Evolutionary conservation across 805 yeast species (phyloP).

Genomic region (Cephaloascus albidus): DNA sequence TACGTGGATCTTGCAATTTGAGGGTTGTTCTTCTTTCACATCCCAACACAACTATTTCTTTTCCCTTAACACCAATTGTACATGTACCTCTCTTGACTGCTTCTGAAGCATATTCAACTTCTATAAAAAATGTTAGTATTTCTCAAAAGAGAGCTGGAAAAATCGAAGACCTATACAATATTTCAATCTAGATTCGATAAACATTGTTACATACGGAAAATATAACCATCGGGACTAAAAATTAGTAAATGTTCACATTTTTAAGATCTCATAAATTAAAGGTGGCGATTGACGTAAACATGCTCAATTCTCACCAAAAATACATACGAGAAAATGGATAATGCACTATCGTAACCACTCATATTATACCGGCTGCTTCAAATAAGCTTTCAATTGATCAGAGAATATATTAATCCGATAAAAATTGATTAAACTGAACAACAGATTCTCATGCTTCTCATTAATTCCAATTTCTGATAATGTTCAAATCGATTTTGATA

Average conservation of each 20-base stretch:
- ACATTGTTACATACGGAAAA: constrained; percentile 84
- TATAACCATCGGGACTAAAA: constrained; percentile 94
- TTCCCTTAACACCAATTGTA: constrained; percentile 94
- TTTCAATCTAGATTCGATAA: too few relatives aligned
- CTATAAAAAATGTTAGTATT: constrained; percentile 28
- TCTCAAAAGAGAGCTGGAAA: too few relatives aligned
- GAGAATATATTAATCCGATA: too few relatives aligned
- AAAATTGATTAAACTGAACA: too few relatives aligned
- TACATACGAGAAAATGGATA: constrained; percentile 92
- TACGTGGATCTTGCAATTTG: constrained; percentile 92
- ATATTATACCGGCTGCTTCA: constrained; percentile 22
- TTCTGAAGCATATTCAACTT: constrained; percentile 95
- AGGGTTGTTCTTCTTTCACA: constrained; percentile 95
- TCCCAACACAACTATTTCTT: constrained; percentile 81
- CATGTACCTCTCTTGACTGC: constrained; percentile 98
- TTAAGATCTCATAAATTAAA: too few relatives aligned
- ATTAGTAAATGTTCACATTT: too few relatives aligned
- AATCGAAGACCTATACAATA: neutral
- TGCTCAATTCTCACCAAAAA: neutral
- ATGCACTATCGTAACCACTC: constrained; percentile 99
- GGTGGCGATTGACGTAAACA: constrained; percentile 1
- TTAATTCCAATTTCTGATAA: too few relatives aligned
- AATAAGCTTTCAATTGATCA: neutral
- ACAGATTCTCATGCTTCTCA: too few relatives aligned
- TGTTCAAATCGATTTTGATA: constrained; percentile 3